Evolutionary conservation across 148 eudicot genomes (phyloP).

Genomic region (Chenopodium formosanum): DNA sequence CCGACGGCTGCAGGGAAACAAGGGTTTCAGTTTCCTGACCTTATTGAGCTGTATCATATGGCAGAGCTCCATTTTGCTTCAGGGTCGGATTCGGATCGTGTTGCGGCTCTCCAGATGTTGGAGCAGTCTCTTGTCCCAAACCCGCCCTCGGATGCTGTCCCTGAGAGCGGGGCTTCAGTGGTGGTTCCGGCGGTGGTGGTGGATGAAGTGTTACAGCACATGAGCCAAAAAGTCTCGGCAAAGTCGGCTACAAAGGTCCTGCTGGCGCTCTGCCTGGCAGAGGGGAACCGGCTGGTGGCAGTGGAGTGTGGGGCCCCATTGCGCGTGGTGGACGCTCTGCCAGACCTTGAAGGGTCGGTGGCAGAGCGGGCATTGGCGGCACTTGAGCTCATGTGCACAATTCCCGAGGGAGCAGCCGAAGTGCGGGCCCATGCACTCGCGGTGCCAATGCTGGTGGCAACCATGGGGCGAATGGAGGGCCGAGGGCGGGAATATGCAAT

Average conservation of each 20-base stretch:
- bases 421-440: slow-evolving; percentile 79
- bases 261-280: slow-evolving; percentile 66
- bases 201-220: slow-evolving; percentile 43
- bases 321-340: slow-evolving; percentile 72
- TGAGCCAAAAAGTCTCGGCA: slow-evolving; percentile 36
- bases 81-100: slow-evolving; percentile 44
- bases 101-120: slow-evolving; percentile 55
- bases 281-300: slow-evolving; percentile 66
- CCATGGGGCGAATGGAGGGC: slow-evolving; percentile 76
- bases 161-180: slow-evolving; percentile 22
- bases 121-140: slow-evolving; percentile 67
- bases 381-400: slow-evolving; percentile 72
- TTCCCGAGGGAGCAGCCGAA: slow-evolving; percentile 72
- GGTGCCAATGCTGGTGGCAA: slow-evolving; percentile 82
- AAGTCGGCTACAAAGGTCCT: slow-evolving; percentile 72
- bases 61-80: slow-evolving; percentile 67
- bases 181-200: slow-evolving; percentile 58
- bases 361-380: slow-evolving; percentile 85
- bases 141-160: slow-evolving; percentile 36
- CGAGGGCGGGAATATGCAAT: slow-evolving; percentile 79
- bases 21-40: slow-evolving; percentile 18
- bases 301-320: slow-evolving; percentile 69
- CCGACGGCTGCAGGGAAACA: slow-evolving; percentile 7
- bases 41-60: slow-evolving; percentile 57
- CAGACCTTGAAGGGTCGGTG: slow-evolving; percentile 60